Conservation (phyloP, 139 green algal genomes). For the Micromonas pusilla region DNA sequence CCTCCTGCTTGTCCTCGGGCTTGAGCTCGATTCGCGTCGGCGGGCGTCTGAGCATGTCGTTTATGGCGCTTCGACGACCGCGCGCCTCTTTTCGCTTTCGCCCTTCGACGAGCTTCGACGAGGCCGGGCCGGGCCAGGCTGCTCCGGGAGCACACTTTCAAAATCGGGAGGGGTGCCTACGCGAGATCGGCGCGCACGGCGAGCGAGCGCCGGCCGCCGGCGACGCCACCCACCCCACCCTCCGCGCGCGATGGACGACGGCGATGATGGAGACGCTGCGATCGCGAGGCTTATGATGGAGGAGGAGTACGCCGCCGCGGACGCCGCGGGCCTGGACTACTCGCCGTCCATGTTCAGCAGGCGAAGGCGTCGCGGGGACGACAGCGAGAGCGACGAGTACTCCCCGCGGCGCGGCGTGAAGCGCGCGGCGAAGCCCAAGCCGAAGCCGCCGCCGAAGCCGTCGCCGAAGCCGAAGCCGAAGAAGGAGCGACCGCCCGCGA, state of each 20-base stretch:
- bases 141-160: too few species aligned
- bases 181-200: too few species aligned
- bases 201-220: too few species aligned
- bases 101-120: too few species aligned
- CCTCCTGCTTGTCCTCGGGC: conserved; percentile 75
- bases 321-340: not conserved
- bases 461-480: not conserved
- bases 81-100: too few species aligned
- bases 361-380: too few species aligned
- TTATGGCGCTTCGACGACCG: too few species aligned
- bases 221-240: too few species aligned
- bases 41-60: conserved; percentile 69
- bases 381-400: too few species aligned
- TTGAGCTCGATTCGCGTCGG: conserved; percentile 74
- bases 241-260: not conserved
- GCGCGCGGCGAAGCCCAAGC: not conserved
- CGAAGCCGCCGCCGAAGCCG: not conserved
- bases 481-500: too few species aligned
- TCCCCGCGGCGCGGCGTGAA: not conserved
- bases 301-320: not conserved
- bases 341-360: not conserved
- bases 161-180: too few species aligned
- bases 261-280: not conserved
- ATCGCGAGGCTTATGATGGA: not conserved
- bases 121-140: too few species aligned